Evolutionary conservation across 805 yeast species (phyloP), one percentile per base, ranked within the genome.

Genomic region (Lipomyces sp.): DNA sequence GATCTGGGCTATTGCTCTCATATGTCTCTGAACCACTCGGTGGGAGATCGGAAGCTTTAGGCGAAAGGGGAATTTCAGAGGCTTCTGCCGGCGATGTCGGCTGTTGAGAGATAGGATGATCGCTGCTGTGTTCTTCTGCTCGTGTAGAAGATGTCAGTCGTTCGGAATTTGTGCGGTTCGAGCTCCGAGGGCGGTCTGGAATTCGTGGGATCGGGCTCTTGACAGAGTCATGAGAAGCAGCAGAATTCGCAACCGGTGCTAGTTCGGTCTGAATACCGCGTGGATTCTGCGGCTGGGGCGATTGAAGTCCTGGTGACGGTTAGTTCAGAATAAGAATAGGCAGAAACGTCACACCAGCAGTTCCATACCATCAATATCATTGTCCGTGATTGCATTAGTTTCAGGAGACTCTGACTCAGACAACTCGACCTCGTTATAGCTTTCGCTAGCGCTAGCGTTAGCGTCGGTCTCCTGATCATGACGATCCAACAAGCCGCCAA

Each of bases 221-320:
- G 72, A 39, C 70, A 51, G 51, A n/a, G 33, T 37, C 60, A 8
- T 18, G n/a, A 13, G 54, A 35, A 37, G 94, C 89, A 37, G 94
- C 89, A 18, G 91, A 86, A 72, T 90, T 90, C 73, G 89, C 13
- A 55, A 15, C 24, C 18, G 15, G 59, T 10, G 59, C 32, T 33
- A 4, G 59, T 13, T 56, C 59, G 24, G 24, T 24, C 37, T 37
- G 48, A 34, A 51, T 10, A 3, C 29, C 33, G 33, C 29, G 48
- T 15, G 30, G 48, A 13, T 24, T 57, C n/a, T 57, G 34, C 30
- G 54, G 24, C 54, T 51, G 54, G 6, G 54, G 54, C 8, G 34
- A 32, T 8, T n/a, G 34, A 10, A 32, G 3, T 51, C 32, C 35
- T 48, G 53, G 1, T 24, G 1, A 0, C 29, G 11, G 11, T 32